phyloP scores from a whole-genome alignment of 331 rosid species.

The Telfairia occidentalis region DNA sequence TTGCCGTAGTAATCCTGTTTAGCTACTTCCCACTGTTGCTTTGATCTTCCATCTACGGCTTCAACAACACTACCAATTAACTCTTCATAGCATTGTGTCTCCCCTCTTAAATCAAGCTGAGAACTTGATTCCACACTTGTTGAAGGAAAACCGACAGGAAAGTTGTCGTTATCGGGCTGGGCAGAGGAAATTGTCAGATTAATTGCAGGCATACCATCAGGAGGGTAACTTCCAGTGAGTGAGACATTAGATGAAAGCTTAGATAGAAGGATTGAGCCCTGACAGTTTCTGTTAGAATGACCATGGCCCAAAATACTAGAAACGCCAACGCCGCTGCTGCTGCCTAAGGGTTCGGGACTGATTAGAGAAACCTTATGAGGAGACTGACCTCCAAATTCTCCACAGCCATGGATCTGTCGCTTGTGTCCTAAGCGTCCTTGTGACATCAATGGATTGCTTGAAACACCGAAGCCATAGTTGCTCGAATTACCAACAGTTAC shows the following conservation, averaged over 20 bases:
- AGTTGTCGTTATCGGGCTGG: conserved; percentile 23
- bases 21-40: conserved; percentile 49
- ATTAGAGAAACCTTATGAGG: conserved; percentile 28
- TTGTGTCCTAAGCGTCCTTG: conserved; percentile 37
- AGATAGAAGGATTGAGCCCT: conserved; percentile 32
- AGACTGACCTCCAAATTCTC: conserved; percentile 38
- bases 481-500: conserved; percentile 24
- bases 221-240: conserved; percentile 24
- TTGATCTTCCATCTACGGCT: conserved; percentile 24
- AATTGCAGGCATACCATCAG: conserved; percentile 26
- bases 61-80: conserved; percentile 46
- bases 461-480: conserved; percentile 24
- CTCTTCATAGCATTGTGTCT: conserved; percentile 35
- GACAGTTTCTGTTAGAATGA: conserved; percentile 42
- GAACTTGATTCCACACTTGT: conserved; percentile 24
- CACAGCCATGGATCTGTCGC: conserved; percentile 31
- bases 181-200: conserved; percentile 30
- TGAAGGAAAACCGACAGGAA: conserved; percentile 36
- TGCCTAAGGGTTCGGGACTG: conserved; percentile 28
- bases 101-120: conserved; percentile 30
- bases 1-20: conserved; percentile 30
- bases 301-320: conserved; percentile 39
- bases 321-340: conserved; percentile 15
- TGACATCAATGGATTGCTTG: conserved; percentile 32
- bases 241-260: conserved; percentile 36